Conservation (phyloP, 2,329 filamentous ascomycete species). For the Neofusicoccum laricinum region DNA sequence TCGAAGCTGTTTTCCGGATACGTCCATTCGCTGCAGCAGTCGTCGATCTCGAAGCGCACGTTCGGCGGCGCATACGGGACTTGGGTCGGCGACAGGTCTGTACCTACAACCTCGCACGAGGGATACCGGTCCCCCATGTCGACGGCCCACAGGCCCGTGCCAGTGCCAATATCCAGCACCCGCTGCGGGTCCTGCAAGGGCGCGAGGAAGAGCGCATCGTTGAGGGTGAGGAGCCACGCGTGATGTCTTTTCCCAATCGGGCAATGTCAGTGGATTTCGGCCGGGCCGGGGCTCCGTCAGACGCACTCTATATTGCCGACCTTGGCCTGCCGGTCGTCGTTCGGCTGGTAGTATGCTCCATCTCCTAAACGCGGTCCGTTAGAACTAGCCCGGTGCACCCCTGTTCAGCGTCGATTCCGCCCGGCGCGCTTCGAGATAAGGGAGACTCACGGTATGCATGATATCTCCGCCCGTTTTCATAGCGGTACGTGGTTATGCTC, state of each 20-base stretch:
- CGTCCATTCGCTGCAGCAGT: constrained; percentile 40
- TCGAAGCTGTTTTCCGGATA: constrained; percentile 38
- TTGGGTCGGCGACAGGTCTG: constrained; percentile 36
- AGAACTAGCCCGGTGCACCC: not conserved
- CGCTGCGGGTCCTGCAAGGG: constrained; percentile 27
- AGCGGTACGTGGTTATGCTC: constrained; percentile 38
- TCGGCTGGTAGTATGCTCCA: constrained; percentile 34
- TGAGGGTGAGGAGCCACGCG: constrained; percentile 34
- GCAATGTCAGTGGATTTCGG: not conserved
- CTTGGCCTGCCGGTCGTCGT: constrained; percentile 28
- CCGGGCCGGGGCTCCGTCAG: not conserved
- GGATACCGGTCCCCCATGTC: constrained; percentile 39
- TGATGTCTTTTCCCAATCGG: constrained; percentile 24
- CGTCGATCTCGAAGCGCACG: constrained; percentile 46
- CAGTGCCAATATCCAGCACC: constrained; percentile 35
- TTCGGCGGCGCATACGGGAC: constrained; percentile 37
- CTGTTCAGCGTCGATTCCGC: not conserved
- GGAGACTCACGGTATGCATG: constrained; percentile 30
- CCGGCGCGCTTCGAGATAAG: not conserved
- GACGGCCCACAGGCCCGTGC: constrained; percentile 36
- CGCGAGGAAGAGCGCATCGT: constrained; percentile 34
- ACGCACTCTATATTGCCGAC: constrained; percentile 14
- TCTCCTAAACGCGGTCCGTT: constrained; percentile 23
- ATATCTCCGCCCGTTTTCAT: constrained; percentile 36
- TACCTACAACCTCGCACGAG: constrained; percentile 32